Evolutionary conservation across 2,329 filamentous ascomycete species (phyloP).

Genomic region (Apiospora pterosperma): DNA sequence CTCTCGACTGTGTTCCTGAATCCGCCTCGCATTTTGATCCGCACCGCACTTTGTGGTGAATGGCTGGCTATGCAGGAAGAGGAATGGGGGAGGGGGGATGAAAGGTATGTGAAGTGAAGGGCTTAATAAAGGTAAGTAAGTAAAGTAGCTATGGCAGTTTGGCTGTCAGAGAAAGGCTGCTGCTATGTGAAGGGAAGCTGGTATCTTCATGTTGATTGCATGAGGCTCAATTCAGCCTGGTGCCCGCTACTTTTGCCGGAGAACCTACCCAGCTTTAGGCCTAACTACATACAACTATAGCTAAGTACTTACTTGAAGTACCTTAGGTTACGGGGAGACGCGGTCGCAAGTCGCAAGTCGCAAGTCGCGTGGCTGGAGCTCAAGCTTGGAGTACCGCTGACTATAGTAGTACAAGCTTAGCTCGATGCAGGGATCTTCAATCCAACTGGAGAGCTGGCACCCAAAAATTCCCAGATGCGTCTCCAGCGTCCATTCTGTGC

Average conservation of each 20-base stretch:
- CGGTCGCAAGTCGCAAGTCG: background rate
- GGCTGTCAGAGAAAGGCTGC: background rate
- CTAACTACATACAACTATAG: background rate
- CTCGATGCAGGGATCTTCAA: background rate
- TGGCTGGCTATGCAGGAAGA: conserved; percentile 3
- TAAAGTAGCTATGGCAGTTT: background rate
- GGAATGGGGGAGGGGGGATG: background rate
- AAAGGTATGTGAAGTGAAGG: too few relatives aligned
- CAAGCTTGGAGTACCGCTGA: background rate
- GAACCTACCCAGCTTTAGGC: background rate
- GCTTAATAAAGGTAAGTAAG: too few relatives aligned
- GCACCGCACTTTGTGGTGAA: conserved; percentile 3
- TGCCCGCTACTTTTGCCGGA: background rate
- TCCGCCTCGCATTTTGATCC: conserved; percentile 39
- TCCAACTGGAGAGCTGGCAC: background rate
- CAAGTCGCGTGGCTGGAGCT: background rate
- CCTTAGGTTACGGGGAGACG: background rate
- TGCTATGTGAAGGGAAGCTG: background rate
- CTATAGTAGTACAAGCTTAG: background rate
- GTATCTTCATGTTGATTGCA: background rate
- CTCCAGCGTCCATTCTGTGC: background rate
- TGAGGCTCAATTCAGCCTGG: conserved; percentile 1
- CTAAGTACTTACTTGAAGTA: too few relatives aligned
- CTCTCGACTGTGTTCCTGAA: conserved; percentile 77
- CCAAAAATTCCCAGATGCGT: conserved; percentile 7